These are phyloP conservation scores for Fraxinus paxiana DNA, from an alignment of 305 asterid genomes.

Conservation along the genomic window DNA sequence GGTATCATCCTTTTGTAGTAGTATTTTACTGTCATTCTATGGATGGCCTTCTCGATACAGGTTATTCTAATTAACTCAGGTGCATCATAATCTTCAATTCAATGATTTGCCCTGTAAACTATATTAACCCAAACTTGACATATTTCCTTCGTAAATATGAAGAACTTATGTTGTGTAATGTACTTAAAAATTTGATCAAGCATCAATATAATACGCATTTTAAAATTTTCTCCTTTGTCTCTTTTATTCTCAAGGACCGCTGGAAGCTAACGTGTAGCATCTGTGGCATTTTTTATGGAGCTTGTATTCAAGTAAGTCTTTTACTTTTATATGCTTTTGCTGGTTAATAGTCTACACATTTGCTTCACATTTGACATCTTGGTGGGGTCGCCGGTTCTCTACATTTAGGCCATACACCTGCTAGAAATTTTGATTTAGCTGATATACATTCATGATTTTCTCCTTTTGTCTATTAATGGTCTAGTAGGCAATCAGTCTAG, in stretches of 20 bases:
- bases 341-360: not conserved
- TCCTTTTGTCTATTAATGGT: not conserved
- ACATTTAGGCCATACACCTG: not conserved
- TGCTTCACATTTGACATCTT: not conserved
- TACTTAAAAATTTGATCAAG: constrained; percentile 1
- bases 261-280: constrained; percentile 96
- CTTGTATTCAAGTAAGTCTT: constrained; percentile 85
- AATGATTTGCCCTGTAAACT: not conserved
- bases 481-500: not conserved
- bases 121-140: not conserved
- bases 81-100: not conserved
- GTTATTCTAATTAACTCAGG: constrained; percentile 1
- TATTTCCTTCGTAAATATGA: constrained; percentile 7
- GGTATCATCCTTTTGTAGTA: constrained; percentile 47
- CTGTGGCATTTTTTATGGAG: constrained; percentile 92
- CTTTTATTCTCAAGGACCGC: constrained; percentile 58
- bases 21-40: constrained; percentile 12
- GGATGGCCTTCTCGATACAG: not conserved
- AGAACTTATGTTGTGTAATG: constrained; percentile 1
- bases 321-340: constrained; percentile 17
- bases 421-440: not conserved
- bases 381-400: not conserved
- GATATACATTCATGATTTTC: not conserved
- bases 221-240: not conserved
- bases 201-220: not conserved